Conservation (phyloP, 208 protist genomes). For the Tritrichomonas foetus region DNA sequence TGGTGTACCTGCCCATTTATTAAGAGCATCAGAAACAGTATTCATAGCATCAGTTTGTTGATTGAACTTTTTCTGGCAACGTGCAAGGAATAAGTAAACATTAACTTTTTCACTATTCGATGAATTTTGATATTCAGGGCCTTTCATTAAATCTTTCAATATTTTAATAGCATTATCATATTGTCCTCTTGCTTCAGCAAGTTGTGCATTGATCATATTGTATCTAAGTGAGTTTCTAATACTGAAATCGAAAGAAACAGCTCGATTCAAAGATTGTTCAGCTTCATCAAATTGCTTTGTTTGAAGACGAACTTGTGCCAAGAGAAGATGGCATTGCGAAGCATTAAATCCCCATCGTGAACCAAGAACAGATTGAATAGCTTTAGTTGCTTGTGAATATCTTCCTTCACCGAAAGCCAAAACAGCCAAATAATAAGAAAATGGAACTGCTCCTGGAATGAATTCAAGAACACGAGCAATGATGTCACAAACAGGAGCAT, state of each 20-base stretch:
- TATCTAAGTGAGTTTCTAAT: background rate
- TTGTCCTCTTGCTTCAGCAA: background rate
- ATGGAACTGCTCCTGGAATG: background rate
- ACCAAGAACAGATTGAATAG: background rate
- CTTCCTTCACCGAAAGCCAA: background rate
- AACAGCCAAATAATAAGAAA: constrained; percentile 5
- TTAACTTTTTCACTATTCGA: background rate
- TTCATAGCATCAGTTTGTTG: background rate
- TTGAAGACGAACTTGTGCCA: background rate
- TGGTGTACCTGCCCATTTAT: background rate
- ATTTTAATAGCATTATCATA: background rate
- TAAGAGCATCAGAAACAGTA: background rate
- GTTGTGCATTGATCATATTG: background rate
- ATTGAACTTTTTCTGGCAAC: background rate
- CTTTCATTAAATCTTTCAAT: background rate
- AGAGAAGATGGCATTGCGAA: background rate
- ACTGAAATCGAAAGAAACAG: background rate
- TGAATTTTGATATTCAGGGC: background rate
- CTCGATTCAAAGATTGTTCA: background rate
- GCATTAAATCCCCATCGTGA: constrained; percentile 9
- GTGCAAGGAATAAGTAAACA: background rate
- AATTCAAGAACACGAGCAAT: background rate
- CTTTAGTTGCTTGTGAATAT: background rate
- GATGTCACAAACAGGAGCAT: background rate
- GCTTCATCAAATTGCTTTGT: constrained; percentile 26